Base-by-base conservation (phyloP, 352 stramenopile genomes). In the Hyaloperonospora arabidopsidis region DNA sequence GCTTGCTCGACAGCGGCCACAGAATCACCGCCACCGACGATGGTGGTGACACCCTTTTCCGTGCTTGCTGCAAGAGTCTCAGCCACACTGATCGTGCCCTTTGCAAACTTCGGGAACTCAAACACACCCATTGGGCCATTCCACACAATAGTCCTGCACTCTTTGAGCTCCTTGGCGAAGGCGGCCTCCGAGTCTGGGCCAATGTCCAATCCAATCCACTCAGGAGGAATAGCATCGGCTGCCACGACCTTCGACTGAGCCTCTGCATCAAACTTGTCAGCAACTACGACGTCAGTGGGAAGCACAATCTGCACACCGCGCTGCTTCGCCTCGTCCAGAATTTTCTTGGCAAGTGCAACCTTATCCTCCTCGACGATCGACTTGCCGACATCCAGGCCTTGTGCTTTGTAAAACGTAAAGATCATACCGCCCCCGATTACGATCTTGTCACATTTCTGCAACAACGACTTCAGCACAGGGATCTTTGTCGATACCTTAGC, bases 41-140 rank as follows among this genome's bases (percentile, higher is more conserved):
- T 88, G 4, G 88, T 96, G 38, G 86, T 96, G 45, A 76, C 69
- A 29, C 87, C 88, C 10, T 60, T 70, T 39, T 75, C 66, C 11
- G 88, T 96, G 54, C 89, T 88, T 25, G 95, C 75, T 6, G 91
- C 95, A 41, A 98, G 71, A 54, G 93, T 79, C 61, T 97, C 73
- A 15, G 90, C 94, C 25, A 99, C 78, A 29, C 74, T 73, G 49
- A 96, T 88, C 12, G 96, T 99, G 57, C 96, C 96, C 54, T 84
- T 84, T 7, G 93, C 91, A 69, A 99, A 99, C 53, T 94, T 78
- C 36, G 93, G 79, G 71, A 98, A 97, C 73, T 99, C 96, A 63
- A 99, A 99, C 1, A 99, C 96, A 44, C 96, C 96, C 93, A 98
- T 98, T 14, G 96, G 96, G 1, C 89, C 89, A 55, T 97, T 97